Percentiles rank a stretch among this genome's conserved stretches.
Conservation (phyloP, 441 rosid species). For the Metrosideros polymorpha region DNA sequence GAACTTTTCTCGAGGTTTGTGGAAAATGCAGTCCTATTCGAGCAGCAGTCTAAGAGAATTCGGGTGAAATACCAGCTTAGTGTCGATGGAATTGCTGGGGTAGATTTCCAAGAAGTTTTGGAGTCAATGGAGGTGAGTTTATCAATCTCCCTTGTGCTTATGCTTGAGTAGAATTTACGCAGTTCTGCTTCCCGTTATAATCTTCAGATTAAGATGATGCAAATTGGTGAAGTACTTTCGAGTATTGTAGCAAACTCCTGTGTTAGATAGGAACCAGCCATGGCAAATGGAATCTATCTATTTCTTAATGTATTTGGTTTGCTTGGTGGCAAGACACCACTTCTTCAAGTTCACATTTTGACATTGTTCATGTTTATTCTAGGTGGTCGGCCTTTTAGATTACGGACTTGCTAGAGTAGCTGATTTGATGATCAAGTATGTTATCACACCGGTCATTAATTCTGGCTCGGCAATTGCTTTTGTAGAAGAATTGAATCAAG, state of each 20-base stretch:
- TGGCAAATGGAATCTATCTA: not conserved
- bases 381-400: conserved; percentile 80
- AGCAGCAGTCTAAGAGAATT: conserved; percentile 38
- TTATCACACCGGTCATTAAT: conserved; percentile 60
- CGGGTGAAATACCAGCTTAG: conserved; percentile 40
- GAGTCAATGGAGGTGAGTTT: conserved; percentile 84
- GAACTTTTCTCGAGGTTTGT: conserved; percentile 60
- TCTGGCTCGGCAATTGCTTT: conserved; percentile 36
- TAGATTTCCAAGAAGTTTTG: conserved; percentile 47
- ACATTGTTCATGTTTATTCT: conserved; percentile 16
- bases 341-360: not conserved
- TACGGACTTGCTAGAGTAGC: conserved; percentile 91
- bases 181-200: not conserved
- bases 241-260: not conserved
- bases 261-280: not conserved
- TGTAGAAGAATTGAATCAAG: conserved; percentile 41
- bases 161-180: not conserved
- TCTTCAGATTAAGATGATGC: not conserved
- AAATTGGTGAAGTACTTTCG: not conserved
- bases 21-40: conserved; percentile 66
- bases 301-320: not conserved
- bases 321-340: not conserved
- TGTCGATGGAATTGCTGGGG: conserved; percentile 36
- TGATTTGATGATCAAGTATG: conserved; percentile 73
- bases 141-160: not conserved